Conservation (phyloP, 345 rosid species). For the Fremontodendron californicum region DNA sequence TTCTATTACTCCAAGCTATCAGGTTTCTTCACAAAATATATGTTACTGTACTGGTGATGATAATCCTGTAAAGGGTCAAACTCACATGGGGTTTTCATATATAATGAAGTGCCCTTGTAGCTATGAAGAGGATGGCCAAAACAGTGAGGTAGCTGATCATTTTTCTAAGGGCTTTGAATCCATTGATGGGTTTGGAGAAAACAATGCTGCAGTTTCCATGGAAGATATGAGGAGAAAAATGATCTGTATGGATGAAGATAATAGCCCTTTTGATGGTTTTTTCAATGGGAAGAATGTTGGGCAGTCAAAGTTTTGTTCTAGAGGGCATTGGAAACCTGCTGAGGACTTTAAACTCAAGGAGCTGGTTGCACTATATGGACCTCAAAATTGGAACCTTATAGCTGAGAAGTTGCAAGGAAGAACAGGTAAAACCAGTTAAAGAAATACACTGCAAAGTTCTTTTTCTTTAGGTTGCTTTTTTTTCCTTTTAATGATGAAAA, state of each 20-base stretch:
- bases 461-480: neutral
- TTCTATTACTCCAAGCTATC: neutral
- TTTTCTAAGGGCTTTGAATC: neutral
- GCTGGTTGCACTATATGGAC: slow-evolving; percentile 41
- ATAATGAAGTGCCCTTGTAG: slow-evolving; percentile 22
- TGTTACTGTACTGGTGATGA: neutral
- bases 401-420: slow-evolving; percentile 42
- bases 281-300: slow-evolving; percentile 5
- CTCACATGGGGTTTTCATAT: slow-evolving; percentile 24
- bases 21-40: neutral
- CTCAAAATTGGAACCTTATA: slow-evolving; percentile 45
- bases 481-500: neutral
- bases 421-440: slow-evolving; percentile 28
- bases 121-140: slow-evolving; percentile 9
- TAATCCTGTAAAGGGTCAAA: neutral
- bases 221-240: slow-evolving; percentile 4
- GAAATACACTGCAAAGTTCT: neutral
- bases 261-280: slow-evolving; percentile 5
- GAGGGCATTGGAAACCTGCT: slow-evolving; percentile 47
- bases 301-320: slow-evolving; percentile 26
- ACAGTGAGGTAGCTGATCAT: neutral
- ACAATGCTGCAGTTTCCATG: slow-evolving; percentile 15
- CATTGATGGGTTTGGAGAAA: slow-evolving; percentile 23
- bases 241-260: neutral
- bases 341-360: slow-evolving; percentile 43